Evolutionary conservation across 305 asterid species (phyloP).

Genomic region (Fraxinus latifolia): DNA sequence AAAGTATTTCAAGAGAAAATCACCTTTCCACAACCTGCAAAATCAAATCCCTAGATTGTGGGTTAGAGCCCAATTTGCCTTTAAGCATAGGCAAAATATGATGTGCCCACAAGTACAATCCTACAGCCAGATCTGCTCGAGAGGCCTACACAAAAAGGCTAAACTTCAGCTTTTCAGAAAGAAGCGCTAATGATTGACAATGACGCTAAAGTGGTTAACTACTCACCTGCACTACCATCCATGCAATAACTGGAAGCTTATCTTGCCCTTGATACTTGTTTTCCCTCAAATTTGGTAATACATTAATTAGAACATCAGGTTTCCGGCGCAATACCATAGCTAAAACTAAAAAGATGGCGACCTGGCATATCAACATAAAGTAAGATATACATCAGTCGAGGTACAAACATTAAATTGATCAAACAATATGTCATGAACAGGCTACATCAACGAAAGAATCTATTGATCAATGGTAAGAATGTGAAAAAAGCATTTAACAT

Average conservation of each 20-base stretch:
- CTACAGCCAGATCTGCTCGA: slow-evolving; percentile 78
- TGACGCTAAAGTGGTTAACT: slow-evolving; percentile 7
- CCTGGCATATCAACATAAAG: slow-evolving; percentile 39
- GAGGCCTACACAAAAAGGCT: slow-evolving; percentile 46
- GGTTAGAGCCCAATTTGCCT: slow-evolving; percentile 72
- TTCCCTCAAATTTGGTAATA: slow-evolving; percentile 53
- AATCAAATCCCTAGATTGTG: slow-evolving; percentile 64
- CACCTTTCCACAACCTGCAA: slow-evolving; percentile 87
- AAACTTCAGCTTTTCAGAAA: slow-evolving; percentile 16
- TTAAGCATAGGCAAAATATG: slow-evolving; percentile 64
- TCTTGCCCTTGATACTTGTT: slow-evolving; percentile 78
- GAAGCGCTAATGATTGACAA: not conserved
- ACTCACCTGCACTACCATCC: slow-evolving; percentile 79
- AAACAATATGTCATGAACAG: not conserved
- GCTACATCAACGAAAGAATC: not conserved
- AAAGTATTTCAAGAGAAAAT: not conserved
- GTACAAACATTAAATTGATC: not conserved
- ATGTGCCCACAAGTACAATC: slow-evolving; percentile 73
- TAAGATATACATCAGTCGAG: not conserved
- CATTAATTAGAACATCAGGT: slow-evolving; percentile 54
- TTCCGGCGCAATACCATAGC: slow-evolving; percentile 74
- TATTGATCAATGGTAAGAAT: not conserved
- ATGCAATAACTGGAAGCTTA: slow-evolving; percentile 59
- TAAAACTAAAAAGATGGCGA: slow-evolving; percentile 62
- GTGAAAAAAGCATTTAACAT: not conserved